phyloP scores from a whole-genome alignment of 208 protist genomes.

The Acanthamoeba royreba region DNA sequence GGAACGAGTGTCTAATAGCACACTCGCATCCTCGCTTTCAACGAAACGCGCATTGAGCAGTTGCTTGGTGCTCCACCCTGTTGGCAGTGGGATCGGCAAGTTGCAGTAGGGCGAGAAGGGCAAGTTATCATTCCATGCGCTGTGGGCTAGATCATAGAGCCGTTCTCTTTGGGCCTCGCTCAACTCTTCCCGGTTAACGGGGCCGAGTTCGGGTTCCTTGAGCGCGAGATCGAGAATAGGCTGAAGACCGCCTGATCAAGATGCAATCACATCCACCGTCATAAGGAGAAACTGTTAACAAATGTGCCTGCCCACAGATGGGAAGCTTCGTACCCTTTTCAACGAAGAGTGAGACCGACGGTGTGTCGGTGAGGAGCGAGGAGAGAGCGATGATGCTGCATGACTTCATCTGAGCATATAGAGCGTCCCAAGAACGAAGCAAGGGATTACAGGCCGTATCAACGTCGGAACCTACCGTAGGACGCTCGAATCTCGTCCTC shows the following conservation, averaged over 20 bases:
- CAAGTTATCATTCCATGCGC: background rate
- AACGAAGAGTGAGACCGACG: background rate
- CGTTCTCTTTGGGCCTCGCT: background rate
- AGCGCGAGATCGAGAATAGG: background rate
- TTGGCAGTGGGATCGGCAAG: background rate
- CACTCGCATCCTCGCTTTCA: background rate
- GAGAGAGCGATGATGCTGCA: background rate
- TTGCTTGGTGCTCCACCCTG: background rate
- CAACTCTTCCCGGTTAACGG: background rate
- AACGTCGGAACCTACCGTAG: background rate
- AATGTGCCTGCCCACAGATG: background rate
- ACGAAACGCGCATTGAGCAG: background rate
- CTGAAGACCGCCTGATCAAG: background rate
- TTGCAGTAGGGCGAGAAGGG: conserved; percentile 34
- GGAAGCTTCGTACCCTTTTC: conserved; percentile 1
- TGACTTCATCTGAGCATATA: conserved; percentile 33
- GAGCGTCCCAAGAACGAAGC: background rate
- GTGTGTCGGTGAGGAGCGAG: background rate
- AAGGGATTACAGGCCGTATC: background rate
- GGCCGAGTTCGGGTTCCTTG: background rate
- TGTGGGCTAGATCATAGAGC: background rate
- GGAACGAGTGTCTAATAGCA: background rate
- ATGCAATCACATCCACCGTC: background rate
- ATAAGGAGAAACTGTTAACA: background rate
- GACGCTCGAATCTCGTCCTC: background rate